These are phyloP conservation scores for Suaeda aralocaspica DNA, from an alignment of 148 eudicot genomes.

Conservation along the genomic window DNA sequence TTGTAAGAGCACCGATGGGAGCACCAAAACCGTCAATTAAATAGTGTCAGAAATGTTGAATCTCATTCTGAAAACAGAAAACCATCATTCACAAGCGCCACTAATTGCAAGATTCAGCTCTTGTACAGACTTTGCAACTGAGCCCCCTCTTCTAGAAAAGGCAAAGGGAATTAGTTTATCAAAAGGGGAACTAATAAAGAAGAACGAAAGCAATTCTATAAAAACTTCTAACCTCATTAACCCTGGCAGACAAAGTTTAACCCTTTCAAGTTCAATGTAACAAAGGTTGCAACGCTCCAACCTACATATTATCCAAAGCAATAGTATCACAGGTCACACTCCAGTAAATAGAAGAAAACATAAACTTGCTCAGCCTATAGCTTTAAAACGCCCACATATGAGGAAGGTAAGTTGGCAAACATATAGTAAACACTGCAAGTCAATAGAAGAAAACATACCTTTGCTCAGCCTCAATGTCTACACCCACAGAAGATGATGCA, in stretches of 20 bases:
- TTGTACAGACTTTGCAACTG: conserved; percentile 77
- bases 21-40: conserved; percentile 9
- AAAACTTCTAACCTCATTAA: conserved; percentile 56
- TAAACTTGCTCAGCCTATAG: no score
- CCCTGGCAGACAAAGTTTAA: conserved; percentile 61
- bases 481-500: conserved; percentile 86
- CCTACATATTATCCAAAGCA: conserved; percentile 34
- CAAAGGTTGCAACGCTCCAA: conserved; percentile 90
- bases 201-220: neutral
- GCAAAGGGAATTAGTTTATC: conserved; percentile 7
- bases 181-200: neutral
- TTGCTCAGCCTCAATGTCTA: conserved; percentile 96
- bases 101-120: conserved; percentile 70
- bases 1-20: neutral
- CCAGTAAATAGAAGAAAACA: neutral
- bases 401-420: no score
- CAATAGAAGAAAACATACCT: conserved; percentile 40
- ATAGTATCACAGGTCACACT: neutral
- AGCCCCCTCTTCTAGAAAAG: conserved; percentile 74
- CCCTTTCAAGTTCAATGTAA: conserved; percentile 81
- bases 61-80: conserved; percentile 6
- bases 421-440: neutral
- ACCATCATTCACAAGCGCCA: conserved; percentile 24
- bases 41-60: conserved; percentile 8
- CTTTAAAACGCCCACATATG: no score